Percentiles rank a stretch among this genome's conserved stretches.
These are phyloP conservation scores for Kwoniella newhampshirensis DNA, from an alignment of 768 basidiomycete species.

Conservation along the genomic window DNA sequence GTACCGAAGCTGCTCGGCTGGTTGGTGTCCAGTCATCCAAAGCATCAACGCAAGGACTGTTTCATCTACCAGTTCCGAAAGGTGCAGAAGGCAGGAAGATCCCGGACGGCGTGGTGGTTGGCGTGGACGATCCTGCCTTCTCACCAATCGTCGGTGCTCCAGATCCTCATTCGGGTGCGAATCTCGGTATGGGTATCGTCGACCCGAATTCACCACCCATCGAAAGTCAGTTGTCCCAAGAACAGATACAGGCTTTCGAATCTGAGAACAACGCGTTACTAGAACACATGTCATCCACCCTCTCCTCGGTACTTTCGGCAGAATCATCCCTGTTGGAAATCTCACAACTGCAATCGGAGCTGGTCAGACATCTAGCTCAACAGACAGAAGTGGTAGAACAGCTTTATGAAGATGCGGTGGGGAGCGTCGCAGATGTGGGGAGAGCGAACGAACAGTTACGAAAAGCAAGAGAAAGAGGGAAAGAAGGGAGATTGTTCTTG, in stretches of 20 bases:
- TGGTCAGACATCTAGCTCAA: constrained; percentile 78
- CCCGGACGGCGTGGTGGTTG: constrained; percentile 10
- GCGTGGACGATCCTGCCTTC: constrained; percentile 12
- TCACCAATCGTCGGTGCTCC: neutral
- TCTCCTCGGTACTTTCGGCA: constrained; percentile 86
- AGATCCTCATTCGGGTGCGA: constrained; percentile 15
- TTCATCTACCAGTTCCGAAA: neutral
- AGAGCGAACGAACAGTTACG: constrained; percentile 86
- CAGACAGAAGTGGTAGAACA: constrained; percentile 93
- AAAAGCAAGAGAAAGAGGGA: constrained; percentile 81
- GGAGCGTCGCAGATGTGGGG: constrained; percentile 77
- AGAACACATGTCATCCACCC: constrained; percentile 75
- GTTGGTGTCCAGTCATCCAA: neutral
- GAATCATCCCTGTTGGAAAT: constrained; percentile 91
- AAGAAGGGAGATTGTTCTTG: constrained; percentile 84
- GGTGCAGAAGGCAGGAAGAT: constrained; percentile 1
- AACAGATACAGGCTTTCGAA: constrained; percentile 80
- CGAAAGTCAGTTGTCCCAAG: constrained; percentile 29
- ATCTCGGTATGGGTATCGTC: constrained; percentile 72
- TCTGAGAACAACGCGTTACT: constrained; percentile 84
- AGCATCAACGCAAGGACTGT: neutral
- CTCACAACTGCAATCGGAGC: constrained; percentile 84
- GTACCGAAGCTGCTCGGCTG: constrained; percentile 56
- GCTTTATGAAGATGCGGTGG: constrained; percentile 90
- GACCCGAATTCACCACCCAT: constrained; percentile 63